These are phyloP conservation scores for Microsporum canis DNA, from an alignment of 2,329 filamentous ascomycete species.

Conservation along the genomic window DNA sequence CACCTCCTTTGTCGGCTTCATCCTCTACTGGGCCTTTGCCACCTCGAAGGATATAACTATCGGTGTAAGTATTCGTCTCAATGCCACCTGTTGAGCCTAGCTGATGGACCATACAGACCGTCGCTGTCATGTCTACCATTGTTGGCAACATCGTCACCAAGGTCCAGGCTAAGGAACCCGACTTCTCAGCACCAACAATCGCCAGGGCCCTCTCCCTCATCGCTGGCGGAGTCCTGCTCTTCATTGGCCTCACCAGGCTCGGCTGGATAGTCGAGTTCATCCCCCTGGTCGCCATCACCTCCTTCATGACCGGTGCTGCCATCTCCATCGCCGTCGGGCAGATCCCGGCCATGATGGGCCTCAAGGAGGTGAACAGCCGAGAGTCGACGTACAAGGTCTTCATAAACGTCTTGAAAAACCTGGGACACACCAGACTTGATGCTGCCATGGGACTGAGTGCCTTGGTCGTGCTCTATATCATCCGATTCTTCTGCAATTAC, in stretches of 20 bases:
- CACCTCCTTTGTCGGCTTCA: conserved; percentile 48
- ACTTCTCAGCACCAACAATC: conserved; percentile 45
- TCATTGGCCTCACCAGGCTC: conserved; percentile 50
- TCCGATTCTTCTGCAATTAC: conserved; percentile 46
- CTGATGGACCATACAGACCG: conserved; percentile 32
- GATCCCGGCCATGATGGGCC: conserved; percentile 49
- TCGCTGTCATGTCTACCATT: conserved; percentile 51
- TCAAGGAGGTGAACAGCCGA: conserved; percentile 40
- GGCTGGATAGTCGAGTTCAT: conserved; percentile 57
- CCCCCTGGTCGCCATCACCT: conserved; percentile 51
- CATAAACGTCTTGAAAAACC: conserved; percentile 46
- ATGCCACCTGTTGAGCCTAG: neutral
- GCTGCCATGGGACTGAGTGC: conserved; percentile 49
- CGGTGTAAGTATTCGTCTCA: conserved; percentile 3
- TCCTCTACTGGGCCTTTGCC: conserved; percentile 49
- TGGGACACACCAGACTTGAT: conserved; percentile 48
- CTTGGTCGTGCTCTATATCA: conserved; percentile 44
- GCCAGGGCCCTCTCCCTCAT: conserved; percentile 52
- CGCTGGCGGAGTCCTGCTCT: conserved; percentile 50
- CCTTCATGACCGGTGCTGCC: conserved; percentile 56
- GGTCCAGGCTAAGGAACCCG: conserved; percentile 37
- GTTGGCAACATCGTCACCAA: conserved; percentile 51
- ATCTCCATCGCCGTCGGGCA: conserved; percentile 57
- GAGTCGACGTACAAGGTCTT: conserved; percentile 44
- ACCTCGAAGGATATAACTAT: conserved; percentile 46